These are phyloP conservation scores for Sclerotinia spermophila DNA, from an alignment of 2,329 filamentous ascomycete species.

Conservation along the genomic window DNA sequence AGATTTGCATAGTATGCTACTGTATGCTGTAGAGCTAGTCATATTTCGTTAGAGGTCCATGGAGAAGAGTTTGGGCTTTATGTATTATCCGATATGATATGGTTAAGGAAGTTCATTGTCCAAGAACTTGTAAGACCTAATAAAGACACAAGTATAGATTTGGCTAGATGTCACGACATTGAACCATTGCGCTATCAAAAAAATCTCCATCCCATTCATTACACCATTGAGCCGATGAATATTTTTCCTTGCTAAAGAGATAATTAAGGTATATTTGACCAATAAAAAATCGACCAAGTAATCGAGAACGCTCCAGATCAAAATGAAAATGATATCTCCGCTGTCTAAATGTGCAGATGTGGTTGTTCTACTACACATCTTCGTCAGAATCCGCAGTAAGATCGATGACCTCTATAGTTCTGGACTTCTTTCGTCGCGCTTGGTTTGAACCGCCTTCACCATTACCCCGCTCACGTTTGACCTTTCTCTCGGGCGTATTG, in stretches of 20 bases:
- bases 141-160: no score
- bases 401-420: neutral
- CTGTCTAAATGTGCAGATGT: neutral
- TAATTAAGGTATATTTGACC: neutral
- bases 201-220: neutral
- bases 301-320: neutral
- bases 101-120: no score
- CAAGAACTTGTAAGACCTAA: neutral
- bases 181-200: neutral
- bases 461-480: constrained; percentile 8
- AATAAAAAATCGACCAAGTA: neutral
- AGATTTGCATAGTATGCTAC: no score
- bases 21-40: neutral
- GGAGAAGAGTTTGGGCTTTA: accelerated
- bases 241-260: neutral
- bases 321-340: neutral
- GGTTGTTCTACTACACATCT: neutral
- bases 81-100: neutral
- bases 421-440: neutral
- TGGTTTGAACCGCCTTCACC: neutral
- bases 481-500: neutral
- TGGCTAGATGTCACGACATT: neutral
- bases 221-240: neutral
- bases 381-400: constrained; percentile 6
- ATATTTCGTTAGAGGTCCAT: accelerated